These are phyloP conservation scores for Monosporascus sp. DNA, from an alignment of 2,329 filamentous ascomycete genomes.

Conservation along the genomic window DNA sequence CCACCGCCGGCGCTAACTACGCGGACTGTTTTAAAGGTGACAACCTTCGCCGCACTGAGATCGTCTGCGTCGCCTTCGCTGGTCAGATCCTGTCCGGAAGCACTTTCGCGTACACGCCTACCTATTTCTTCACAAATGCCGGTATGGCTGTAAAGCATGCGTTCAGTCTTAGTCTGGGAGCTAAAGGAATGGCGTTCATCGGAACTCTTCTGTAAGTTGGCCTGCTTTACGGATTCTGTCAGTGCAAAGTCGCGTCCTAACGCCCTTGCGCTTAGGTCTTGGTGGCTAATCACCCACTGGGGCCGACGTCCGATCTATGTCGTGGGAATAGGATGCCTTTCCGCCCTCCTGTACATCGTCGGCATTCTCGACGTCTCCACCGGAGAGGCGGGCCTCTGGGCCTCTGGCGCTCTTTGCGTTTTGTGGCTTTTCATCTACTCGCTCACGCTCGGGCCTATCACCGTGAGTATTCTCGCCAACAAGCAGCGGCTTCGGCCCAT, in stretches of 20 bases:
- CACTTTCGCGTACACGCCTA: slow-evolving; percentile 33
- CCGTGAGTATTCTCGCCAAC: slow-evolving; percentile 25
- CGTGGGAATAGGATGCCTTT: slow-evolving; percentile 32
- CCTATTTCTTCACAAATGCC: slow-evolving; percentile 32
- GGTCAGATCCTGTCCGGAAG: slow-evolving; percentile 29
- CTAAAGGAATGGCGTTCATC: slow-evolving; percentile 29
- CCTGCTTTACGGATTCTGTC: slow-evolving; percentile 16
- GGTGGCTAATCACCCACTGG: slow-evolving; percentile 31
- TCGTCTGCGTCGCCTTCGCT: slow-evolving; percentile 32
- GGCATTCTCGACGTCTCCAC: slow-evolving; percentile 35
- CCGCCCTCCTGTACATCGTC: slow-evolving; percentile 30
- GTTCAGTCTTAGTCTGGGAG: slow-evolving; percentile 28
- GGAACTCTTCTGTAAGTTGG: slow-evolving; percentile 34
- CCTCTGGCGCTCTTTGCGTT: slow-evolving; percentile 36
- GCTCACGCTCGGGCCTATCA: slow-evolving; percentile 41
- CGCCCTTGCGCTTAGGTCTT: slow-evolving; percentile 33
- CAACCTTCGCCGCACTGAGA: slow-evolving; percentile 39
- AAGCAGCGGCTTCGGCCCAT: neutral
- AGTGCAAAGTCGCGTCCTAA: neutral
- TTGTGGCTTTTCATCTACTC: slow-evolving; percentile 41
- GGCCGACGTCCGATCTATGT: slow-evolving; percentile 36
- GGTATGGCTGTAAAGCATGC: slow-evolving; percentile 25
- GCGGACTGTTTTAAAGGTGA: slow-evolving; percentile 40
- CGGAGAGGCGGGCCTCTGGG: slow-evolving; percentile 36
- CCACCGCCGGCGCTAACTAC: slow-evolving; percentile 36